Percentiles rank a stretch among this genome's conserved stretches.
phyloP scores from a whole-genome alignment of 2,329 filamentous ascomycete species.

The Penicillium sp. region DNA sequence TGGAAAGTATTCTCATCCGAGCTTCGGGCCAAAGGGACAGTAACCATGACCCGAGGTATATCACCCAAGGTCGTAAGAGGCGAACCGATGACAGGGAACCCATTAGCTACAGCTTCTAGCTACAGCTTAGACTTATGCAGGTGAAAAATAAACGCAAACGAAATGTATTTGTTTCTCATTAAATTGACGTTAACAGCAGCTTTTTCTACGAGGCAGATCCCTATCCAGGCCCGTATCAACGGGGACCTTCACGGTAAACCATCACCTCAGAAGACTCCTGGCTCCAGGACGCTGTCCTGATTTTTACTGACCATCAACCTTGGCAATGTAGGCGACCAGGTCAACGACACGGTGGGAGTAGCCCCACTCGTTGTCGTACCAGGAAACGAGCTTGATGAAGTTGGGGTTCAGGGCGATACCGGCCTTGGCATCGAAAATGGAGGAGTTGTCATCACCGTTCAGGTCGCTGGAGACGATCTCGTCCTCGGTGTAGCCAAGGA shows the following conservation, averaged over 20 bases:
- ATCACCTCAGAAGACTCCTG: constrained; percentile 32
- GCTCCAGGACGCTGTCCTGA: constrained; percentile 30
- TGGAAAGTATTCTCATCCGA: too few relatives aligned
- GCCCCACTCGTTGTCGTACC: constrained; percentile 99
- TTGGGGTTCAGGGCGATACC: constrained; percentile 97
- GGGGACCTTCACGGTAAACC: constrained; percentile 9
- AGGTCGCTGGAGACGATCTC: constrained; percentile 91
- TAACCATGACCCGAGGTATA: too few relatives aligned
- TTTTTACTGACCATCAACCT: constrained; percentile 59
- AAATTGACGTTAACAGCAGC: constrained; percentile 24
- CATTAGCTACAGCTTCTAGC: too few relatives aligned
- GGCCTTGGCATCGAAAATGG: constrained; percentile 99
- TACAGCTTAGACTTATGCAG: background rate
- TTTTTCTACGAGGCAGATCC: constrained; percentile 15
- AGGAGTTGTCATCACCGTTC: constrained; percentile 87
- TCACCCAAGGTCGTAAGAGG: too few relatives aligned
- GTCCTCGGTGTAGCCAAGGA: constrained; percentile 94
- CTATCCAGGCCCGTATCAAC: background rate
- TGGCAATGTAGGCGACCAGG: constrained; percentile 70
- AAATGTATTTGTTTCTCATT: constrained; percentile 25
- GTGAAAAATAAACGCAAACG: constrained; percentile 11
- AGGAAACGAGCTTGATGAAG: constrained; percentile 98
- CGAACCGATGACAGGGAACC: too few relatives aligned
- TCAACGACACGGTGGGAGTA: constrained; percentile 95
- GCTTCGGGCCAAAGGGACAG: too few relatives aligned